phyloP scores from a whole-genome alignment of 2,329 filamentous ascomycete genomes.

The Monilinia vaccinii-corymbosi region DNA sequence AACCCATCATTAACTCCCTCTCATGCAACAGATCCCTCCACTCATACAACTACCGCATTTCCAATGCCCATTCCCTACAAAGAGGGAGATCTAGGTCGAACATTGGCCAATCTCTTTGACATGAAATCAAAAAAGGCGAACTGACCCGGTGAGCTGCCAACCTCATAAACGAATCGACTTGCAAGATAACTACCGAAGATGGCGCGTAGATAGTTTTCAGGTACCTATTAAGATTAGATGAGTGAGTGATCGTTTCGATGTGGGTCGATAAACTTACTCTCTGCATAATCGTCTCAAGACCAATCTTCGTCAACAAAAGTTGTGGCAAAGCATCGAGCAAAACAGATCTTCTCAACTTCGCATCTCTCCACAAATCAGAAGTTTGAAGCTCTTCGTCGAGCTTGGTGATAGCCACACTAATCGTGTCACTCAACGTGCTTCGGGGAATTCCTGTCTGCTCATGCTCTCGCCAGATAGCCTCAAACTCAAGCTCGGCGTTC shows the following conservation, averaged over 20 bases:
- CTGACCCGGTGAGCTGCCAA: conserved; percentile 84
- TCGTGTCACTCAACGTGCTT: conserved; percentile 82
- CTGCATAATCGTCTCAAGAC: conserved; percentile 75
- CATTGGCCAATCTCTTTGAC: conserved; percentile 10
- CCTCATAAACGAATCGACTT: conserved; percentile 92
- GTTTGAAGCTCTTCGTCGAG: conserved; percentile 93
- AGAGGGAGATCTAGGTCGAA: conserved; percentile 2
- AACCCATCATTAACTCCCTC: not conserved
- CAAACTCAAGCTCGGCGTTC: conserved; percentile 89
- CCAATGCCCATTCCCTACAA: not conserved
- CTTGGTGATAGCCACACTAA: conserved; percentile 89
- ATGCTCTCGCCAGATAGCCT: conserved; percentile 95
- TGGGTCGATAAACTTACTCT: conserved; percentile 44
- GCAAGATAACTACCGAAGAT: conserved; percentile 96
- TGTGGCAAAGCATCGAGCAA: conserved; percentile 78
- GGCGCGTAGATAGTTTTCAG: conserved; percentile 81
- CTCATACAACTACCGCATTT: not conserved
- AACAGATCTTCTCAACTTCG: conserved; percentile 66
- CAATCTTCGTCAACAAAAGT: conserved; percentile 79
- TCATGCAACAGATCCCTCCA: not conserved
- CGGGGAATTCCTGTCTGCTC: conserved; percentile 69
- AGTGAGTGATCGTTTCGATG: not conserved
- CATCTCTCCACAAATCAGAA: conserved; percentile 83
- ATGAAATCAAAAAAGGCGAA: conserved; percentile 95
- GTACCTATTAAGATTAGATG: conserved; percentile 44